phyloP scores from a whole-genome alignment of 169 alveolate species.

The Plasmodium gonderi region DNA sequence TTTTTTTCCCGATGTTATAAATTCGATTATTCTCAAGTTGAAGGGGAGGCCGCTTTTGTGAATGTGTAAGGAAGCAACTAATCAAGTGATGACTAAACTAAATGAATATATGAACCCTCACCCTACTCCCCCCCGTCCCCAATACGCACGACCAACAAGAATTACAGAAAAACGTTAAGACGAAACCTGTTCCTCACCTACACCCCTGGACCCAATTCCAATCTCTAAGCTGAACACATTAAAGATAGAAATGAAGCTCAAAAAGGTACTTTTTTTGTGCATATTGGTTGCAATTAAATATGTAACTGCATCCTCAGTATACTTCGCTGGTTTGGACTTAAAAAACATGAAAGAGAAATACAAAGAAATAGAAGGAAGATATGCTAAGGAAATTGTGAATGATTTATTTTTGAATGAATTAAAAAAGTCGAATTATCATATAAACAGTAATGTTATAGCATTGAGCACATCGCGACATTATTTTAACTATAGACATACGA shows the following conservation, averaged over 20 bases:
- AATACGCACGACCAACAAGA: not conserved
- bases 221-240: no score
- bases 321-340: slow-evolving; percentile 39
- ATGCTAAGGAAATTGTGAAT: slow-evolving; percentile 25
- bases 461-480: slow-evolving; percentile 83
- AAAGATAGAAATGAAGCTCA: slow-evolving; percentile 11
- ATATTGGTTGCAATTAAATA: not conserved
- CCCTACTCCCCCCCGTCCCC: not conserved
- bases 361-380: slow-evolving; percentile 8
- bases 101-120: not conserved
- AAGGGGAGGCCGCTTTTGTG: not conserved
- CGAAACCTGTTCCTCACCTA: no score
- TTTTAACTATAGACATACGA: slow-evolving; percentile 84
- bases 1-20: not conserved
- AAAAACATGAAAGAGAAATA: slow-evolving; percentile 63
- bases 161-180: no score
- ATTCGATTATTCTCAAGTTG: not conserved
- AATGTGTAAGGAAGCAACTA: not conserved
- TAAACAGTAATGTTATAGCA: slow-evolving; percentile 75
- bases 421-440: slow-evolving; percentile 71
- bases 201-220: no score
- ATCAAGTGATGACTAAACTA: not conserved
- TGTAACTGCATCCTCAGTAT: slow-evolving; percentile 12
- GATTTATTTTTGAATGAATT: slow-evolving; percentile 29
- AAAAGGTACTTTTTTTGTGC: not conserved